Evolutionary conservation across 768 basidiomycete genomes (phyloP).

Genomic region (Lentinula raphanica): DNA sequence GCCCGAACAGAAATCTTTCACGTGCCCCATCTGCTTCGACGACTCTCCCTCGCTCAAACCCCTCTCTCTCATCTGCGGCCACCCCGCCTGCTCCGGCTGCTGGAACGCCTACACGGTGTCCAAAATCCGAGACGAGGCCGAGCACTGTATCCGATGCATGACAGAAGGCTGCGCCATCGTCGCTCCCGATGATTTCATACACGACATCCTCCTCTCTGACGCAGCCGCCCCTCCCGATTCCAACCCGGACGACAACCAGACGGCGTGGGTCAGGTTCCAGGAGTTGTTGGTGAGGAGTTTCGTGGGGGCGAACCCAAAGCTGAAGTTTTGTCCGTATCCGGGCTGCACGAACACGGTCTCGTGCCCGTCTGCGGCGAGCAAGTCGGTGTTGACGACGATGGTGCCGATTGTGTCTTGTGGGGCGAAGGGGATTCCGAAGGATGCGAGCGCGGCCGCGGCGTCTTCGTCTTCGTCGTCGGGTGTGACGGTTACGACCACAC

Average conservation of each 20-base stretch:
- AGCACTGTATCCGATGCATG: constrained; percentile 73
- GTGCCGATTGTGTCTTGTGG: constrained; percentile 90
- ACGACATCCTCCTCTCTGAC: constrained; percentile 39
- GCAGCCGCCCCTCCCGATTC: not conserved
- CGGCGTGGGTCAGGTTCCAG: constrained; percentile 67
- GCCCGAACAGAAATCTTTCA: constrained; percentile 50
- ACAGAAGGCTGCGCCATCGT: constrained; percentile 67
- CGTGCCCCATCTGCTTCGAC: constrained; percentile 93
- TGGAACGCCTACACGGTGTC: constrained; percentile 76
- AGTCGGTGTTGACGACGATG: constrained; percentile 64
- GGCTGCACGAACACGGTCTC: constrained; percentile 92
- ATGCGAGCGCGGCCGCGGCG: constrained; percentile 16
- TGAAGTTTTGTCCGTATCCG: constrained; percentile 95
- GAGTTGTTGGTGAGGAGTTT: constrained; percentile 88
- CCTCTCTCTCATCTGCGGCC: constrained; percentile 74
- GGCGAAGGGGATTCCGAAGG: constrained; percentile 43
- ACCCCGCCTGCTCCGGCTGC: constrained; percentile 78
- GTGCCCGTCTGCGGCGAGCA: constrained; percentile 76
- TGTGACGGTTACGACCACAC: too few species aligned
- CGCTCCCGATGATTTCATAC: constrained; percentile 60
- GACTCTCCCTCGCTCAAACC: constrained; percentile 56
- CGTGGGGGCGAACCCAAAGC: constrained; percentile 73
- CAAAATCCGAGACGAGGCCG: constrained; percentile 82
- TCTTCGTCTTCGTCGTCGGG: not conserved
- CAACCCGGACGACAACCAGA: constrained; percentile 37